Conservation (phyloP, 2,329 filamentous ascomycete genomes). For the Fusarium cyanostomum region DNA sequence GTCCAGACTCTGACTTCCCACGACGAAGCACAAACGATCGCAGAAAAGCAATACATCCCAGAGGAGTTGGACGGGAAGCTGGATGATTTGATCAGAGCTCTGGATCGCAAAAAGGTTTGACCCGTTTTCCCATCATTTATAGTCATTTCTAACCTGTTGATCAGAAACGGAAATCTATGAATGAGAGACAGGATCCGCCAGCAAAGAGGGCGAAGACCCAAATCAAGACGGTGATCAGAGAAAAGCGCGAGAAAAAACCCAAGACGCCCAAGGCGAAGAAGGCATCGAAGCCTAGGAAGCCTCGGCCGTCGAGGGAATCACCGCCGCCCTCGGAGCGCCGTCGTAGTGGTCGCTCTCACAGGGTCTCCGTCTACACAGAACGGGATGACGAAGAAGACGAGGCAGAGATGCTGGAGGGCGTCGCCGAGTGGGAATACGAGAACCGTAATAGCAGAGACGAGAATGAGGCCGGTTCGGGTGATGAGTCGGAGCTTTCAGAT, state of each 20-base stretch:
- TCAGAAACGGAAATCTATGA: constrained; percentile 66
- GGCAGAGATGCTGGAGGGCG: constrained; percentile 69
- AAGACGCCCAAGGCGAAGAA: constrained; percentile 50
- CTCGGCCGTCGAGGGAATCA: constrained; percentile 42
- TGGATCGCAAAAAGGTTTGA: constrained; percentile 78
- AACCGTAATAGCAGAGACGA: constrained; percentile 34
- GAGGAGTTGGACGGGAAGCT: constrained; percentile 79
- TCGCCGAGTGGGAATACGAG: constrained; percentile 67
- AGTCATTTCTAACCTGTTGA: constrained; percentile 36
- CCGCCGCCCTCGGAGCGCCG: constrained; percentile 59
- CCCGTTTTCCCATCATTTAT: background rate
- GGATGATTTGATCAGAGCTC: constrained; percentile 69
- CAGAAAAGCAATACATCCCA: constrained; percentile 84
- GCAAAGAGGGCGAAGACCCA: constrained; percentile 52
- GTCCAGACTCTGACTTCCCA: constrained; percentile 81
- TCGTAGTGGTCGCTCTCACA: constrained; percentile 63
- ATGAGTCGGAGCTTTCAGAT: constrained; percentile 39
- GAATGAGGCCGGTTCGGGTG: constrained; percentile 28
- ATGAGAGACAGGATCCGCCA: constrained; percentile 59
- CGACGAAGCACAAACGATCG: constrained; percentile 82
- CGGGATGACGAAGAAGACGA: constrained; percentile 67
- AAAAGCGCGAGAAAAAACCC: constrained; percentile 49
- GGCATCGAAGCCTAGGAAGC: constrained; percentile 47
- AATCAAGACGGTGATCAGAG: constrained; percentile 49
- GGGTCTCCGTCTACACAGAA: constrained; percentile 62